These are phyloP conservation scores for Neofusicoccum sp. DNA, from an alignment of 2,329 filamentous ascomycete species.

Conservation along the genomic window DNA sequence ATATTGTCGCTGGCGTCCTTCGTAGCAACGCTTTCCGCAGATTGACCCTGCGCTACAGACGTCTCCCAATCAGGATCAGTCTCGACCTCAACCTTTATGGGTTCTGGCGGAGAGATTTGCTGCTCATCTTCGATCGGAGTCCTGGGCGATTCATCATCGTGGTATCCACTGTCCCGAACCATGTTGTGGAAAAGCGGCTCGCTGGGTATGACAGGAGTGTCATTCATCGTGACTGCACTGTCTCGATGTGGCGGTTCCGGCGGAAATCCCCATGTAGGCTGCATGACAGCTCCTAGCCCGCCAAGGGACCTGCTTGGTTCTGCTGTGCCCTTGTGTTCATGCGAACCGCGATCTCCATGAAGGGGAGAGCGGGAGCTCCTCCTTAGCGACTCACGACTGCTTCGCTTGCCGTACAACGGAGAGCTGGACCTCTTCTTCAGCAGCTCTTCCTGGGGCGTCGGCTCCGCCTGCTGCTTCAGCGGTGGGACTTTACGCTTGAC, in stretches of 20 bases:
- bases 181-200: constrained; percentile 32
- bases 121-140: constrained; percentile 2
- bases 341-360: neutral
- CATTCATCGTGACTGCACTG: constrained; percentile 48
- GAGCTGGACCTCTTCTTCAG: constrained; percentile 30
- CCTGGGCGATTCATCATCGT: constrained; percentile 28
- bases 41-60: constrained; percentile 6
- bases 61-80: constrained; percentile 26
- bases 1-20: neutral
- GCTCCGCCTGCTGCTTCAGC: constrained; percentile 32
- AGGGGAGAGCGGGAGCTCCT: neutral
- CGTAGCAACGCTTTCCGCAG: neutral
- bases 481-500: constrained; percentile 40
- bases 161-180: constrained; percentile 49
- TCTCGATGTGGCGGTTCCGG: constrained; percentile 34
- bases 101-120: neutral
- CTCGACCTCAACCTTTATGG: constrained; percentile 21
- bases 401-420: neutral
- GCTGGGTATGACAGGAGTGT: constrained; percentile 43
- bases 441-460: neutral
- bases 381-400: neutral
- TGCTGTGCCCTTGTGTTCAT: neutral
- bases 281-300: neutral
- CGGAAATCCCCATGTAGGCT: constrained; percentile 40
- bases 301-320: neutral